Conservation (phyloP, 2,329 filamentous ascomycete species). For the Alternaria rosae region DNA sequence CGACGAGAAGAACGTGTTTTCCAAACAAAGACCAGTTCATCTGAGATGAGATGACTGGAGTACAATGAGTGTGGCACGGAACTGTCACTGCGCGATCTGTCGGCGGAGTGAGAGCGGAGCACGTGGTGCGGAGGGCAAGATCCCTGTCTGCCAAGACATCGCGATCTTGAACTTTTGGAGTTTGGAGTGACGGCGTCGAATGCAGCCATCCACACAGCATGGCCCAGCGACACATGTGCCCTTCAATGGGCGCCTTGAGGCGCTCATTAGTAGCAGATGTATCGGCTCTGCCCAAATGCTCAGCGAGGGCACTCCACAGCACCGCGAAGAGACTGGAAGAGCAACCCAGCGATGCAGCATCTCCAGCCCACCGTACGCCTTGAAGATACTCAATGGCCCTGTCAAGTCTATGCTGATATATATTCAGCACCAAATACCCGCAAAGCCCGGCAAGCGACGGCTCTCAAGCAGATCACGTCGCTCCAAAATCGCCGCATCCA, state of each 20-base stretch:
- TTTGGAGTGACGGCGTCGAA: constrained; percentile 15
- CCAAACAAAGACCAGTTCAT: neutral
- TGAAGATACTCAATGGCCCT: neutral
- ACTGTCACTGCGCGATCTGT: neutral
- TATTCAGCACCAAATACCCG: constrained; percentile 27
- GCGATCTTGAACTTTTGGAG: constrained; percentile 38
- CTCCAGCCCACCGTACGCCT: constrained; percentile 20
- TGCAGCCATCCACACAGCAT: constrained; percentile 36
- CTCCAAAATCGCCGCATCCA: constrained; percentile 33
- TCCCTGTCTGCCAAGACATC: constrained; percentile 41
- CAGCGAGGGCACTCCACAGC: constrained; percentile 36
- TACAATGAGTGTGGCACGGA: neutral
- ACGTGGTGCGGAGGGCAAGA: constrained; percentile 23
- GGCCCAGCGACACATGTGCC: constrained; percentile 45
- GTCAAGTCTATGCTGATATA: constrained; percentile 15
- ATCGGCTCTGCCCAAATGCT: constrained; percentile 22
- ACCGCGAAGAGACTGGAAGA: constrained; percentile 37
- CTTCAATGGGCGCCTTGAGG: constrained; percentile 42
- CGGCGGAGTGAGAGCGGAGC: constrained; percentile 8
- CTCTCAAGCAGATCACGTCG: constrained; percentile 34
- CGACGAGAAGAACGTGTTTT: neutral
- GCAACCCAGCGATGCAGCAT: constrained; percentile 20
- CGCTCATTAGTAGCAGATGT: constrained; percentile 32
- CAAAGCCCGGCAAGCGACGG: constrained; percentile 33
- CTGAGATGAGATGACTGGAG: constrained; percentile 1